Evolutionary conservation across 2,329 filamentous ascomycete species (phyloP).

Genomic region (Knufia petricola): DNA sequence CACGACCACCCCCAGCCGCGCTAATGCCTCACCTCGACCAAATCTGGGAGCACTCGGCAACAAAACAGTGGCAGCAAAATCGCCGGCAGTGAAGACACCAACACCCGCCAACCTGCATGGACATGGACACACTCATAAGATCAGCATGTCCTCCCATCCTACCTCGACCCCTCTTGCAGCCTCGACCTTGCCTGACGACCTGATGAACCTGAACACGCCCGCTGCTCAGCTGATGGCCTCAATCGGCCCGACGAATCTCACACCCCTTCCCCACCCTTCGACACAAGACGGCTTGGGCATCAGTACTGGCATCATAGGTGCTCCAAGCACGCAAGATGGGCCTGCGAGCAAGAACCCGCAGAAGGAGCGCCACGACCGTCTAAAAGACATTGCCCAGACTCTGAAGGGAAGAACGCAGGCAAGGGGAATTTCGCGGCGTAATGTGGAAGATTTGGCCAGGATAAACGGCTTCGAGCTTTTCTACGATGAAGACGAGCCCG

Average conservation of each 20-base stretch:
- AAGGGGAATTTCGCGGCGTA: constrained; percentile 35
- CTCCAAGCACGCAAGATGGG: constrained; percentile 31
- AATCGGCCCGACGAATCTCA: constrained; percentile 17
- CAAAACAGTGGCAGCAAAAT: constrained; percentile 34
- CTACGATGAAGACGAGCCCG: constrained; percentile 35
- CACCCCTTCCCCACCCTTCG: constrained; percentile 17
- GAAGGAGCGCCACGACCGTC: constrained; percentile 32
- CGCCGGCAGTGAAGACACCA: constrained; percentile 36
- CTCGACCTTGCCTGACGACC: constrained; percentile 30
- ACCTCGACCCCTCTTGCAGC: constrained; percentile 36
- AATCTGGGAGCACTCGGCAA: constrained; percentile 30
- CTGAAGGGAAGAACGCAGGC: constrained; percentile 34
- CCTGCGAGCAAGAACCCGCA: constrained; percentile 31
- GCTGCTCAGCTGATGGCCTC: constrained; percentile 31
- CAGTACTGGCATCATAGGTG: constrained; percentile 32
- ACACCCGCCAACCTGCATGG: too few species aligned
- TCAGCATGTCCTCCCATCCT: constrained; percentile 32
- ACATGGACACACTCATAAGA: constrained; percentile 28
- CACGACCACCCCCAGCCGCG: constrained; percentile 34
- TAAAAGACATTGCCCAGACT: constrained; percentile 33
- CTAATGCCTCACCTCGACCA: constrained; percentile 36
- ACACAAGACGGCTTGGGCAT: constrained; percentile 28
- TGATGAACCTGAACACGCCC: constrained; percentile 36
- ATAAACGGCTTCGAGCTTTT: constrained; percentile 38
- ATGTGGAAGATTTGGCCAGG: constrained; percentile 33